These are phyloP conservation scores for Emydomyces testavorans DNA, from an alignment of 2,329 filamentous ascomycete genomes.

Conservation along the genomic window DNA sequence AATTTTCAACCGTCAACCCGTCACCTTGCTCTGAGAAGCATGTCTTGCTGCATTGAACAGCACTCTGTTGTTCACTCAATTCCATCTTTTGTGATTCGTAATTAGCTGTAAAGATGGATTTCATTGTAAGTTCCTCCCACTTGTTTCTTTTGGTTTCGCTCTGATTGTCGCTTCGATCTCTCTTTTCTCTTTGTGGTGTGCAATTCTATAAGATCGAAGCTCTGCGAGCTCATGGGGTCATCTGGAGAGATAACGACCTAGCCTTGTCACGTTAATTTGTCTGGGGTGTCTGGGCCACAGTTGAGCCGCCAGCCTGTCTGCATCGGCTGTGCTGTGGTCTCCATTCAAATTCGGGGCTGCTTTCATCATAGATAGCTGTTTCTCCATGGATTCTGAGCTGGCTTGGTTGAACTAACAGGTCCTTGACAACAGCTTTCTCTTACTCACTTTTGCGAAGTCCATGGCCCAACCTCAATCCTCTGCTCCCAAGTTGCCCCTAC, in stretches of 20 bases:
- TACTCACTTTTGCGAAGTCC: constrained; percentile 52
- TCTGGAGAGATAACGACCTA: background rate
- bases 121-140: constrained; percentile 31
- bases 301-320: background rate
- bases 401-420: background rate
- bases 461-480: constrained; percentile 51
- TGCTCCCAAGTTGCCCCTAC: constrained; percentile 49
- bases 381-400: background rate
- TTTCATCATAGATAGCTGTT: too few relatives aligned
- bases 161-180: constrained; percentile 2
- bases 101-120: constrained; percentile 28
- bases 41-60: constrained; percentile 7
- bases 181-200: constrained; percentile 3
- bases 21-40: constrained; percentile 6
- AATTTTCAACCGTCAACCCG: background rate
- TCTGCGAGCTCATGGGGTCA: constrained; percentile 5
- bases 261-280: constrained; percentile 3
- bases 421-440: constrained; percentile 42
- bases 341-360: too few relatives aligned
- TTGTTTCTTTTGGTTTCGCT: constrained; percentile 4
- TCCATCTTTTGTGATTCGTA: background rate
- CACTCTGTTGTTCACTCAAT: constrained; percentile 6
- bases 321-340: background rate
- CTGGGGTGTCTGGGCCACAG: background rate
- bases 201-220: background rate